Evolutionary conservation across 2,329 filamentous ascomycete genomes (phyloP).

Genomic region (Sporothrix pseudoabietina): DNA sequence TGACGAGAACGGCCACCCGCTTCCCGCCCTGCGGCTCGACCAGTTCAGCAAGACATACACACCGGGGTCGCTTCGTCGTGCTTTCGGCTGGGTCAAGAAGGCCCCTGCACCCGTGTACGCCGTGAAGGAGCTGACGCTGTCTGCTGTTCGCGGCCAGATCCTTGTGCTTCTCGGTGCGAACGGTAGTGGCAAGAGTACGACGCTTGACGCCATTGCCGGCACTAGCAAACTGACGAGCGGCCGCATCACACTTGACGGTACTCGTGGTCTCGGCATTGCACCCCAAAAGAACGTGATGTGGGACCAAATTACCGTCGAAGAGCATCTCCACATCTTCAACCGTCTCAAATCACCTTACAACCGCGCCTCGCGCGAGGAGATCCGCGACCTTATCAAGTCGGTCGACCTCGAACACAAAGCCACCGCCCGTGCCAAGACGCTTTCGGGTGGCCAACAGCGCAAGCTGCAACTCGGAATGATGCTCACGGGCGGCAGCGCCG

Average conservation of each 20-base stretch:
- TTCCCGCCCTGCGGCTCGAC: constrained; percentile 67
- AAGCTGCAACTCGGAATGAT: constrained; percentile 94
- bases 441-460: constrained; percentile 89
- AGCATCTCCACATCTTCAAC: constrained; percentile 85
- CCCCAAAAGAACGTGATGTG: constrained; percentile 94
- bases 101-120: constrained; percentile 72
- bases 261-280: constrained; percentile 79
- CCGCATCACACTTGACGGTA: constrained; percentile 73
- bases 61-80: constrained; percentile 62
- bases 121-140: constrained; percentile 72
- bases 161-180: constrained; percentile 86
- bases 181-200: constrained; percentile 87
- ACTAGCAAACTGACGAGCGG: constrained; percentile 76
- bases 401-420: constrained; percentile 78
- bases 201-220: constrained; percentile 83
- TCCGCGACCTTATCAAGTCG: constrained; percentile 64
- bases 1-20: constrained; percentile 23
- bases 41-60: constrained; percentile 77
- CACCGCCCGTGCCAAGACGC: constrained; percentile 69
- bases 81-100: constrained; percentile 51
- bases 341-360: constrained; percentile 68
- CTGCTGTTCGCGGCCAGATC: constrained; percentile 76
- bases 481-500: constrained; percentile 84
- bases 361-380: constrained; percentile 59
- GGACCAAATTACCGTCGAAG: constrained; percentile 82